Base-by-base conservation (phyloP, 2,329 filamentous ascomycete genomes). In the Cercospora zeae-maydis region DNA sequence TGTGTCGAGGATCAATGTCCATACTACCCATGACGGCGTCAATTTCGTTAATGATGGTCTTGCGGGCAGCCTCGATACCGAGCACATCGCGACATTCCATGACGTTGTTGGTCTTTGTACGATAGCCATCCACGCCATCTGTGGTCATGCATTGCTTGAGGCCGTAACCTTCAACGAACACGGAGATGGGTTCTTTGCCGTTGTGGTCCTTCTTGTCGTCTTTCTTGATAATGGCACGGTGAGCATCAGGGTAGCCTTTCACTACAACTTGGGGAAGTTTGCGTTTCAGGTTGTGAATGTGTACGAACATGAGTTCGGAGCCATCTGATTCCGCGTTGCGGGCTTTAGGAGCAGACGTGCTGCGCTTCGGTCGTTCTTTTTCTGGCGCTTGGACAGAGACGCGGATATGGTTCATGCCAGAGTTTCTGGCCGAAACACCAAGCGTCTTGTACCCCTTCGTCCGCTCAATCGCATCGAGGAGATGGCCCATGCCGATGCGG, bases 1-100 rank as follows among this genome's bases (percentile, higher is more conserved):
- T 98, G 79, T 99, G 95, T 61, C 95, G 90, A 49, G 93, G 93
- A 78, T 99, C 95, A 72, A 99, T 98, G 76, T 86, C 88, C 92
- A 99, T 97, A 75, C 89, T 87, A 36, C 86, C 86, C 93, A 98
- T 99, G 74, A 98, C 95, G 58, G 84, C 83, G 58, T 83, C 84
- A 72, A 99, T 98, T 80, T 99, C 95, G 51, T 85, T 81, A 55
- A 95, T 90, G 73, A 99, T 98, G 6, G 93, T 96, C 3, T 84
- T 85, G 63, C 93, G 87, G 2, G 95, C 95, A 0, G 95, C 95
- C 80, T 99, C 95, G 71, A 99, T 97, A 55, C 95, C 95, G 3
- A 99, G 86, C 0, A 98, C 88, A 24, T 95, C 87, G 36, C 86
- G 84, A 71, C 88, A 89, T 78, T 99, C 95, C 85, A 97, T 91